Evolutionary conservation across 1,284 basidiomycete species (phyloP).

Genomic region (Cryptococcus sp.): DNA sequence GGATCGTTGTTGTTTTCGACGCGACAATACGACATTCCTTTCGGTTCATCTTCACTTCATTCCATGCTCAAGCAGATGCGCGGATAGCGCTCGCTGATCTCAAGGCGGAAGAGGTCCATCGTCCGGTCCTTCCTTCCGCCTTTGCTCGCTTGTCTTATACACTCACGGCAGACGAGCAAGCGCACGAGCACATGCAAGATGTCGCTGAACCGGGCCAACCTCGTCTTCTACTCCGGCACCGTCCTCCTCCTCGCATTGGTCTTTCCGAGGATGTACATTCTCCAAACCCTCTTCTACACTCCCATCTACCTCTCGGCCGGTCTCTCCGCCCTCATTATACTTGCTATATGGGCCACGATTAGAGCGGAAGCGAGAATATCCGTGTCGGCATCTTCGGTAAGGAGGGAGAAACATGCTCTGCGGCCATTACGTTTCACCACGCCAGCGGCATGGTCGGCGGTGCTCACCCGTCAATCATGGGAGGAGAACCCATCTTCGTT

Average conservation of each 20-base stretch:
- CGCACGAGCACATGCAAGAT: neutral
- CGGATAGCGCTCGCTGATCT: too few relatives aligned
- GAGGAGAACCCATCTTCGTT: slow-evolving; percentile 65
- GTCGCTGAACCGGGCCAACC: slow-evolving; percentile 1
- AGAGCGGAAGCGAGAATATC: neutral
- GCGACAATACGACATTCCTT: too few relatives aligned
- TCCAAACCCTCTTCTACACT: slow-evolving; percentile 22
- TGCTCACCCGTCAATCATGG: slow-evolving; percentile 80
- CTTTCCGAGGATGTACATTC: slow-evolving; percentile 54
- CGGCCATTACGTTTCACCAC: slow-evolving; percentile 78
- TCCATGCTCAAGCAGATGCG: too few relatives aligned
- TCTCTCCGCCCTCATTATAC: slow-evolving; percentile 58
- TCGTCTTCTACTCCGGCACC: slow-evolving; percentile 20
- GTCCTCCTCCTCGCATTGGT: slow-evolving; percentile 64
- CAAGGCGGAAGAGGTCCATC: too few relatives aligned
- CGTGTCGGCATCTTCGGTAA: neutral
- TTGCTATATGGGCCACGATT: slow-evolving; percentile 44
- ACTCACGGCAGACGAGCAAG: too few relatives aligned
- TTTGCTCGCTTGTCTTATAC: too few relatives aligned
- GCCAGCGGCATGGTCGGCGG: slow-evolving; percentile 86
- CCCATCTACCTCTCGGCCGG: slow-evolving; percentile 48
- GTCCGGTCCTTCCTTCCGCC: too few relatives aligned
- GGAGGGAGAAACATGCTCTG: slow-evolving; percentile 56
- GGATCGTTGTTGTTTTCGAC: too few relatives aligned
- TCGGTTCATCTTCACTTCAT: too few relatives aligned